These are phyloP conservation scores for Cairneyella variabilis DNA, from an alignment of 495 filamentous ascomycete genomes.

Conservation along the genomic window DNA sequence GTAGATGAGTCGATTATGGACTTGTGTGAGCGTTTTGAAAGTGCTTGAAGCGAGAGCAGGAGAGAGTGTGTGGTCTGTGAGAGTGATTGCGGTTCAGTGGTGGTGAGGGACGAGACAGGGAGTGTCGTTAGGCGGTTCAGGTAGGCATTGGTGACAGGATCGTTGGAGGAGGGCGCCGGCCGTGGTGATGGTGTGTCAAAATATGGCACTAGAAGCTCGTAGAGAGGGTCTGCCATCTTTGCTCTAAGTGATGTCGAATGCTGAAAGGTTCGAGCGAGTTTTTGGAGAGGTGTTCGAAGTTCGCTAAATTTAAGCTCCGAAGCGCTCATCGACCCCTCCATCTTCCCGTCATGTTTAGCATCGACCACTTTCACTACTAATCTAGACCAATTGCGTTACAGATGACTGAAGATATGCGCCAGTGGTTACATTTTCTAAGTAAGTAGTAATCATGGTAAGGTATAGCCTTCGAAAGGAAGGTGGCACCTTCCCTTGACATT, in stretches of 20 bases:
- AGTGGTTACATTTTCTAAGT: too few relatives aligned
- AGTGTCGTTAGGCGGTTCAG: conserved; percentile 77
- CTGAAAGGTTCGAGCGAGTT: neutral
- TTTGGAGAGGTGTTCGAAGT: neutral
- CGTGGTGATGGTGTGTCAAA: conserved; percentile 39
- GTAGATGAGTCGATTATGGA: conserved; percentile 76
- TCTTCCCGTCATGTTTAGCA: neutral
- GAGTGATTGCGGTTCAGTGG: conserved; percentile 75
- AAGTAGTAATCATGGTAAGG: too few relatives aligned
- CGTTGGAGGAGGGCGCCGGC: conserved; percentile 32
- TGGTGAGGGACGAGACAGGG: conserved; percentile 65
- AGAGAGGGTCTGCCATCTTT: conserved; percentile 65
- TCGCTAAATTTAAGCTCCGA: neutral
- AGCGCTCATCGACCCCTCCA: too few relatives aligned
- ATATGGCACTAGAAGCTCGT: conserved; percentile 67
- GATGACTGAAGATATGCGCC: too few relatives aligned
- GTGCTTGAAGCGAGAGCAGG: conserved; percentile 79
- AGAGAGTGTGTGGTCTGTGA: conserved; percentile 75
- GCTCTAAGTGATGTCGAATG: neutral
- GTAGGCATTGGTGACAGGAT: conserved; percentile 59
- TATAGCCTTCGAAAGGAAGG: too few relatives aligned
- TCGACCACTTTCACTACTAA: too few relatives aligned
- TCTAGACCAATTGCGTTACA: too few relatives aligned
- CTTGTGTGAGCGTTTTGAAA: conserved; percentile 90
- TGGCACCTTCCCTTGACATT: too few relatives aligned